Conservation (phyloP, 768 basidiomycete species). For the Xerocomellus dryophilus region DNA sequence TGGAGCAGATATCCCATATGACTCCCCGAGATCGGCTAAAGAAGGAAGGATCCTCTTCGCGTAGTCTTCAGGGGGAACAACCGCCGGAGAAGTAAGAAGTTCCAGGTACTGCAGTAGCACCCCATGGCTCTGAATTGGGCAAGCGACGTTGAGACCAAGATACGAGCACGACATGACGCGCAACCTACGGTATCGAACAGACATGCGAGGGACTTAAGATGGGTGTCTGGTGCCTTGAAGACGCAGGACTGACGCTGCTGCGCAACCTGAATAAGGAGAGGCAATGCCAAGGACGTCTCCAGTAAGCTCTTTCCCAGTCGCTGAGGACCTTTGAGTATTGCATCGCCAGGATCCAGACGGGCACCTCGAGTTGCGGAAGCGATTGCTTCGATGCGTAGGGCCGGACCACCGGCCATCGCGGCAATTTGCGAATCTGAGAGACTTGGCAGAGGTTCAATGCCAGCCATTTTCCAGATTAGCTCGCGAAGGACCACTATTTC, state of each 20-base stretch:
- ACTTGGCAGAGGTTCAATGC: conserved; percentile 86
- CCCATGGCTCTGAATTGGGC: conserved; percentile 70
- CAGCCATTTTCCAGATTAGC: conserved; percentile 93
- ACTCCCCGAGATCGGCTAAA: conserved; percentile 64
- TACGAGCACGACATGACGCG: conserved; percentile 12
- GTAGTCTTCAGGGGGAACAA: conserved; percentile 70
- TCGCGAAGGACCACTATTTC: conserved; percentile 92
- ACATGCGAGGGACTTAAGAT: conserved; percentile 82
- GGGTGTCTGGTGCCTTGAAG: conserved; percentile 66
- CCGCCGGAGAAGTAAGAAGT: conserved; percentile 69
- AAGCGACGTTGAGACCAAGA: conserved; percentile 22
- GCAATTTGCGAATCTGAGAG: conserved; percentile 84
- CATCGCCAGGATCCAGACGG: conserved; percentile 63
- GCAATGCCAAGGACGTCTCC: conserved; percentile 74
- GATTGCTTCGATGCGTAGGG: conserved; percentile 82
- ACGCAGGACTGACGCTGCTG: conserved; percentile 88
- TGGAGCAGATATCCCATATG: conserved; percentile 78
- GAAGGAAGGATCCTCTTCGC: conserved; percentile 71
- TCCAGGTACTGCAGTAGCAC: conserved; percentile 92
- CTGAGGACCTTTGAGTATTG: conserved; percentile 59
- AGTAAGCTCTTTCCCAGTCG: conserved; percentile 63
- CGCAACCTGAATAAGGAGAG: conserved; percentile 87
- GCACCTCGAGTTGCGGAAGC: conserved; percentile 78
- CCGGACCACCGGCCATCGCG: conserved; percentile 89
- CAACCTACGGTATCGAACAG: conserved; percentile 83